Conservation (phyloP, 176 grass and related monocot genomes). For the Oryza punctata region DNA sequence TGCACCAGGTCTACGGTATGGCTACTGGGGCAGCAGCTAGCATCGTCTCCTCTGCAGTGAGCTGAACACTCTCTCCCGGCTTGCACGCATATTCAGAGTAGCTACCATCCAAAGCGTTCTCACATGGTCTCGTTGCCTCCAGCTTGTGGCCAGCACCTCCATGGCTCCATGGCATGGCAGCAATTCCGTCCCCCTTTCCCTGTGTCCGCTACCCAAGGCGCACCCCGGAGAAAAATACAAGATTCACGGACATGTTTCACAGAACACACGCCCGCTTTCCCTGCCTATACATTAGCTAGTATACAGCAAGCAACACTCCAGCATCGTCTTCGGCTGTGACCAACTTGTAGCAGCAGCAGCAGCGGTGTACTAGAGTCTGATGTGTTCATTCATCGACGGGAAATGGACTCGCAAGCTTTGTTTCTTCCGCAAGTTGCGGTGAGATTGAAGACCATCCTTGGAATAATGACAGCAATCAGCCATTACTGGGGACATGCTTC, state of each 20-base stretch:
- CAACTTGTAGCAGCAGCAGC: not conserved
- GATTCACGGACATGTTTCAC: slow-evolving; percentile 50
- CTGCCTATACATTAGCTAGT: not conserved
- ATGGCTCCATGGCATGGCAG: not conserved
- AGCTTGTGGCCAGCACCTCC: slow-evolving; percentile 35
- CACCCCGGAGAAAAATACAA: slow-evolving; percentile 12
- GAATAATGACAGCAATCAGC: not conserved
- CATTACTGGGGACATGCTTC: not conserved
- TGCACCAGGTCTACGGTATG: not conserved
- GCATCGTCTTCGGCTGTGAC: not conserved
- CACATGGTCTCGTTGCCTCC: slow-evolving; percentile 42
- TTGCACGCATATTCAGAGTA: slow-evolving; percentile 2
- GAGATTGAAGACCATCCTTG: not conserved
- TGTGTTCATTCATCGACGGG: not conserved
- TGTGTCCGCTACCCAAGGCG: slow-evolving; percentile 8
- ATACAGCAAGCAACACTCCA: not conserved
- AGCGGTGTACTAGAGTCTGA: too few species aligned
- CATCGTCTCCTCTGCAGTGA: not conserved
- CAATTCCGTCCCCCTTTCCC: slow-evolving; percentile 18
- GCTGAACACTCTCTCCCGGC: not conserved
- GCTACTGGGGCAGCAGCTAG: not conserved
- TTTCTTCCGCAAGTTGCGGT: not conserved
- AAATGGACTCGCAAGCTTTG: not conserved
- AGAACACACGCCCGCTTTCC: slow-evolving; percentile 24
- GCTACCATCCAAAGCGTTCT: slow-evolving; percentile 43